These are phyloP conservation scores for Zea luxurians DNA, from an alignment of 176 grass and related monocot genomes.

Conservation along the genomic window DNA sequence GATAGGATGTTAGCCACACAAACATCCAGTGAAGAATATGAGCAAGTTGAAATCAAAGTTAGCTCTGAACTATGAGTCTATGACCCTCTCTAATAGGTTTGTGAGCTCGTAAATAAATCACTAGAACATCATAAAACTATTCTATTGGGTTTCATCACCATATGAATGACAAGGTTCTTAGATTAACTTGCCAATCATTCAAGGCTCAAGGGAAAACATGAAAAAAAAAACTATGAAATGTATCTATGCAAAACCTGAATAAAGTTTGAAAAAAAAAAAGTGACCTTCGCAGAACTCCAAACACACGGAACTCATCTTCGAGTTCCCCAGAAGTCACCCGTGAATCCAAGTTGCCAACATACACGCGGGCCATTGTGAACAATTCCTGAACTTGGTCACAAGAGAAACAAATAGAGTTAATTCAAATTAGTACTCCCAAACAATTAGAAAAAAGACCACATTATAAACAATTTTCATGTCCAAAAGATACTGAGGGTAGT, in stretches of 20 bases:
- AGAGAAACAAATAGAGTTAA: not conserved
- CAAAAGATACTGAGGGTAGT: not conserved
- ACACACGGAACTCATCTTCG: conserved; percentile 81
- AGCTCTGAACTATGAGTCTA: not conserved
- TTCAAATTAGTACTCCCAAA: not conserved
- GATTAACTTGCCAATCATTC: not conserved
- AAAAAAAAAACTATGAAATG: not conserved
- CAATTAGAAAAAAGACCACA: not conserved
- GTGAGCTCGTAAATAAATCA: not conserved
- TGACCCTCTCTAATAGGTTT: not conserved
- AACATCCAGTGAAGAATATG: not conserved
- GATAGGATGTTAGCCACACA: not conserved
- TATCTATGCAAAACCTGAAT: not conserved
- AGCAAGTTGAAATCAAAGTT: not conserved
- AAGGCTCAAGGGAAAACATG: not conserved
- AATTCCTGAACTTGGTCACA: conserved; percentile 33
- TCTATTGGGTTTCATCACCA: not conserved
- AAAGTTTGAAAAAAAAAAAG: not conserved
- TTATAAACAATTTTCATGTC: not conserved
- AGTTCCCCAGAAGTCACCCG: conserved; percentile 74
- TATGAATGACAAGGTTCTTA: not conserved
- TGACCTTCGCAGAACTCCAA: conserved; percentile 88
- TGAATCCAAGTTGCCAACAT: conserved; percentile 85
- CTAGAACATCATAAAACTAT: not conserved
- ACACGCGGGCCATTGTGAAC: conserved; percentile 73